phyloP scores from a whole-genome alignment of 495 filamentous ascomycete genomes.

The Mytilinidion resinicola region DNA sequence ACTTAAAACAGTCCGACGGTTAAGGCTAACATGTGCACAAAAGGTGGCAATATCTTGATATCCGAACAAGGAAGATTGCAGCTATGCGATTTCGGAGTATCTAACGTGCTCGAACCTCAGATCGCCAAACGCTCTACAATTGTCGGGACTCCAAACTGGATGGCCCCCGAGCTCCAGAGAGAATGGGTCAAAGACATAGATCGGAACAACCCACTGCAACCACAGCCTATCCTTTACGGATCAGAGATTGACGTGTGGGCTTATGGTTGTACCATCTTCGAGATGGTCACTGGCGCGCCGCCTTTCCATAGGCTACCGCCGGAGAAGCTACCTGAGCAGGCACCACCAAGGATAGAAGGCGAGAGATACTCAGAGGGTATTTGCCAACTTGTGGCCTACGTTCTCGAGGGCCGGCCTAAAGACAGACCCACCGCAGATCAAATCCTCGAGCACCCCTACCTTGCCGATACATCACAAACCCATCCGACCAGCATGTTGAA shows the following conservation, averaged over 20 bases:
- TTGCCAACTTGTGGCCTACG: conserved; percentile 70
- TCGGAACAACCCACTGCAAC: conserved; percentile 7
- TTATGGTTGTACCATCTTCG: conserved; percentile 82
- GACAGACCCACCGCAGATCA: conserved; percentile 65
- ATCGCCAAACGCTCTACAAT: conserved; percentile 84
- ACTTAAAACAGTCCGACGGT: neutral
- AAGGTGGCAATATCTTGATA: conserved; percentile 82
- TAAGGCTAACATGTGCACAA: neutral
- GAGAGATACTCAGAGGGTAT: conserved; percentile 70
- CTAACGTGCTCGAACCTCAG: conserved; percentile 76
- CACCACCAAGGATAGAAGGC: conserved; percentile 61
- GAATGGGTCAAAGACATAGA: conserved; percentile 27
- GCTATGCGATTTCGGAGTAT: conserved; percentile 93
- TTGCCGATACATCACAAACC: conserved; percentile 54
- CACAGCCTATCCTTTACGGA: conserved; percentile 45
- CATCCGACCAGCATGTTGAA: conserved; percentile 59
- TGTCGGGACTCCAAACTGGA: conserved; percentile 93
- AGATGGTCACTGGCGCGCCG: conserved; percentile 84
- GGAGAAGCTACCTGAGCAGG: conserved; percentile 11
- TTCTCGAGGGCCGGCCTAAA: conserved; percentile 66
- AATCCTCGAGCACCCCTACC: conserved; percentile 58
- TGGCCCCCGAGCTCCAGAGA: conserved; percentile 67
- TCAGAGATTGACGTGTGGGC: conserved; percentile 90
- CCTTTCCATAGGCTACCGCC: conserved; percentile 43
- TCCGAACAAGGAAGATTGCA: conserved; percentile 81